These are phyloP conservation scores for Mucor irregularis DNA, from an alignment of 371 early-diverging fungal genomes.

Conservation along the genomic window DNA sequence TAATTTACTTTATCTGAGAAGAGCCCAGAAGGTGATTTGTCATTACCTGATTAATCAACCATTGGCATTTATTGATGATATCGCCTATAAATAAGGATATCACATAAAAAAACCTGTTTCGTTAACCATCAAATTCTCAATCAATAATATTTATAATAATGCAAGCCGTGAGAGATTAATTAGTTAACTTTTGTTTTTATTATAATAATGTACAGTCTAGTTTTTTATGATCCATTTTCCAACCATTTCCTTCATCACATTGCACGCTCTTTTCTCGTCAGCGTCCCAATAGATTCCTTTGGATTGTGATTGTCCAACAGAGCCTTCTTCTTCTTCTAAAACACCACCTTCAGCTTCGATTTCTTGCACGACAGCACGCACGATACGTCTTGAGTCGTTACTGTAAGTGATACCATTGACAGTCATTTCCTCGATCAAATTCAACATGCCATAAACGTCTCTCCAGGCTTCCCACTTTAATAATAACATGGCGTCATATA, in stretches of 20 bases:
- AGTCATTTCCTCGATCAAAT: conserved; percentile 44
- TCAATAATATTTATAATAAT: no score
- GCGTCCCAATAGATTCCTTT: conserved; percentile 28
- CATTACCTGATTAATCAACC: no score
- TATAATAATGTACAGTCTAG: no score
- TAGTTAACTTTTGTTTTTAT: no score
- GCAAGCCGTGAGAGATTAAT: no score
- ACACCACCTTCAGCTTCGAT: conserved; percentile 23
- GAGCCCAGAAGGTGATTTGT: no score
- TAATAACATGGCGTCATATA: conserved; percentile 36
- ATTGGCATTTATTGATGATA: no score
- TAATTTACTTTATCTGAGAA: no score
- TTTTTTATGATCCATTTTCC: conserved; percentile 35
- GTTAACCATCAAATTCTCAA: no score
- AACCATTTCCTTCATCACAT: conserved; percentile 37
- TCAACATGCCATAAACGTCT: conserved; percentile 43
- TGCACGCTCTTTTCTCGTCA: conserved; percentile 33
- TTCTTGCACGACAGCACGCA: conserved; percentile 23
- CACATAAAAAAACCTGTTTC: no score
- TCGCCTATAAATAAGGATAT: no score
- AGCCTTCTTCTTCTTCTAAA: neutral
- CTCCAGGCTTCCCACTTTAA: conserved; percentile 40
- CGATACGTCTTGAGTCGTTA: conserved; percentile 26
- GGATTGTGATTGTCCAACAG: no score
- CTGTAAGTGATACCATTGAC: conserved; percentile 36